Conservation (phyloP, 2,329 filamentous ascomycete genomes). For the Exophiala lecanii-corni region DNA sequence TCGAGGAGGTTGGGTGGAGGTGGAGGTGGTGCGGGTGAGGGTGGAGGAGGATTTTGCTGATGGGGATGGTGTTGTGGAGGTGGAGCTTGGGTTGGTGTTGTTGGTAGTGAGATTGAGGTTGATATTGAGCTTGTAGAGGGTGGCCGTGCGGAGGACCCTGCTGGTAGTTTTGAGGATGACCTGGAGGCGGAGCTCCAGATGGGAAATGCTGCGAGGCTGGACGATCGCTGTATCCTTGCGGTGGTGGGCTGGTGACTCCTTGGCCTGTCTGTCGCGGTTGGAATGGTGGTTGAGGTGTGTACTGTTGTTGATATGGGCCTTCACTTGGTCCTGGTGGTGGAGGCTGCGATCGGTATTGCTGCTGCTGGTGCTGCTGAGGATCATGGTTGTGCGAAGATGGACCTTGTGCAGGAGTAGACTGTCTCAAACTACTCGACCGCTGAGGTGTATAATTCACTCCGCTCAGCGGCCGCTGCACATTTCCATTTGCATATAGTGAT, state of each 20-base stretch:
- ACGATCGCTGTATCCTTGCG: neutral
- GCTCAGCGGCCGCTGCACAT: constrained; percentile 24
- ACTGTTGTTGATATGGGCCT: constrained; percentile 23
- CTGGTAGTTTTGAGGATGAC: neutral
- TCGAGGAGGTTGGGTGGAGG: constrained; percentile 55
- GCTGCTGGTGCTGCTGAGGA: constrained; percentile 14
- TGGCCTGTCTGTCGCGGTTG: constrained; percentile 5
- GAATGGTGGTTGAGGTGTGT: constrained; percentile 14
- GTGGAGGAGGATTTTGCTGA: constrained; percentile 23
- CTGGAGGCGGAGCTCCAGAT: neutral
- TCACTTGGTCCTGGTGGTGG: constrained; percentile 23
- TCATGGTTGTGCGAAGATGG: constrained; percentile 12
- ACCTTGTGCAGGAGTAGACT: constrained; percentile 13
- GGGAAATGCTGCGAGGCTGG: neutral
- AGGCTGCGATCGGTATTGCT: constrained; percentile 15
- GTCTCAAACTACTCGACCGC: constrained; percentile 27
- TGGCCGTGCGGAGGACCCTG: neutral
- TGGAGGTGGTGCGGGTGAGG: constrained; percentile 29
- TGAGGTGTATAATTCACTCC: constrained; percentile 33
- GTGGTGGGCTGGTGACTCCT: constrained; percentile 5
- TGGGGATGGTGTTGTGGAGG: constrained; percentile 18
- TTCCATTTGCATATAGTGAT: constrained; percentile 25
- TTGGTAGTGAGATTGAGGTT: constrained; percentile 19
- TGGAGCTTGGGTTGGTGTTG: constrained; percentile 19
- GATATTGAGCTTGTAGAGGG: neutral